phyloP scores from a whole-genome alignment of 257 asterid genomes.

The Lycium barbarum region DNA sequence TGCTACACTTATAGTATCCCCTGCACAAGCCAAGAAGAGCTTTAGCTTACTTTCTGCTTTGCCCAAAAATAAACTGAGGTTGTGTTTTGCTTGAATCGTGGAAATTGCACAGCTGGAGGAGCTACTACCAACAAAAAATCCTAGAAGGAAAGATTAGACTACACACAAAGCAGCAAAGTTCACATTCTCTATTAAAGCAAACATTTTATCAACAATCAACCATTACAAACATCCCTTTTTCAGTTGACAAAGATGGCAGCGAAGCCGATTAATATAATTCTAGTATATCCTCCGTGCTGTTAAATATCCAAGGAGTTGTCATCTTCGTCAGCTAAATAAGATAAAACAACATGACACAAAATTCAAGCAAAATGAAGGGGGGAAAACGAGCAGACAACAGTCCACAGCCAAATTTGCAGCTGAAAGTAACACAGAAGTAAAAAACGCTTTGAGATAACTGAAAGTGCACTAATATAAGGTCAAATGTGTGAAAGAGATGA shows the following conservation, averaged over 20 bases:
- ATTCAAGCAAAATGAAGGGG: background rate
- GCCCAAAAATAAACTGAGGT: background rate
- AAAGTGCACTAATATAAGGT: background rate
- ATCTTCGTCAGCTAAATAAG: background rate
- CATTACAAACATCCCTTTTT: background rate
- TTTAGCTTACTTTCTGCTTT: background rate
- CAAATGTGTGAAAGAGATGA: background rate
- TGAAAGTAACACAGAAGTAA: background rate
- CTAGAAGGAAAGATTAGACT: background rate
- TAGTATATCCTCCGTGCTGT: background rate
- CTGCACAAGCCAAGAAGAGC: slow-evolving; percentile 43
- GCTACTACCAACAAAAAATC: background rate
- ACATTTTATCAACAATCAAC: background rate
- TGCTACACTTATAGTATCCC: slow-evolving; percentile 97
- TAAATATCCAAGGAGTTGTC: background rate
- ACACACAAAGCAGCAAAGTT: background rate
- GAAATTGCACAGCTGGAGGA: background rate
- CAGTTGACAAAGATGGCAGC: background rate
- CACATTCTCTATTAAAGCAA: slow-evolving; percentile 1
- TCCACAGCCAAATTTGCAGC: background rate
- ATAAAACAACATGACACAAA: background rate
- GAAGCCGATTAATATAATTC: background rate
- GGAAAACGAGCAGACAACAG: background rate
- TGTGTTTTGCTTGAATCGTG: background rate
- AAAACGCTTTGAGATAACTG: background rate